These are phyloP conservation scores for Neurospora sp. DNA, from an alignment of 2,329 filamentous ascomycete genomes.

Conservation along the genomic window DNA sequence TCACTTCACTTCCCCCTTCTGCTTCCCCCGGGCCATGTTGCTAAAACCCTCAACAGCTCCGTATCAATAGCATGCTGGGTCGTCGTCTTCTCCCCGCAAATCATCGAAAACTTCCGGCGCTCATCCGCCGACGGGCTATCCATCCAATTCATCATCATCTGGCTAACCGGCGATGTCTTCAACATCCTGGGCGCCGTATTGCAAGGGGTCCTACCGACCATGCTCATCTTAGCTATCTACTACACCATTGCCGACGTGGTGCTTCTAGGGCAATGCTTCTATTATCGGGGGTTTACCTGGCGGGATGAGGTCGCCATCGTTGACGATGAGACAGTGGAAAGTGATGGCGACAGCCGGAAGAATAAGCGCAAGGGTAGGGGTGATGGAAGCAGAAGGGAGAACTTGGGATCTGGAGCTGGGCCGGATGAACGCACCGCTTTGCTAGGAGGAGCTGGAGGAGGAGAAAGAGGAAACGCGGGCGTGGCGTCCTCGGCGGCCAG, in stretches of 20 bases:
- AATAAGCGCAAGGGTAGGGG: constrained; percentile 19
- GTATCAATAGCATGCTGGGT: constrained; percentile 98
- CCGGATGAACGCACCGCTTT: constrained; percentile 28
- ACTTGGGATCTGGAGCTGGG: constrained; percentile 1
- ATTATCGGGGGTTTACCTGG: constrained; percentile 79
- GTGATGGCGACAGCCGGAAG: constrained; percentile 12
- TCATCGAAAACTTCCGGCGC: constrained; percentile 86
- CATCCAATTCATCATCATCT: constrained; percentile 84
- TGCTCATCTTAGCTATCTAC: constrained; percentile 83
- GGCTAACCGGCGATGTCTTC: constrained; percentile 91
- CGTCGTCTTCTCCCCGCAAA: constrained; percentile 94
- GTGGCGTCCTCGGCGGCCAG: not conserved
- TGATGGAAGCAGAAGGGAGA: not conserved
- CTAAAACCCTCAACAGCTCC: constrained; percentile 43
- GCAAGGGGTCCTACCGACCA: constrained; percentile 78
- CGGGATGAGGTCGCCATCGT: constrained; percentile 36
- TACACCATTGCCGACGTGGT: constrained; percentile 90
- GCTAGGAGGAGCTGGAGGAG: not conserved
- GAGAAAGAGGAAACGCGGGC: not conserved
- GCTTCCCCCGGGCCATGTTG: constrained; percentile 10
- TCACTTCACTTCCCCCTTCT: not conserved
- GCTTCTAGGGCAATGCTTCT: constrained; percentile 82
- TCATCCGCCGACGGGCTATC: constrained; percentile 80
- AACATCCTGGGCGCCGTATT: constrained; percentile 90
- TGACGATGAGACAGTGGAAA: not conserved